phyloP scores from a whole-genome alignment of 2,329 filamentous ascomycete species.

The Tolypocladium nubicola region DNA sequence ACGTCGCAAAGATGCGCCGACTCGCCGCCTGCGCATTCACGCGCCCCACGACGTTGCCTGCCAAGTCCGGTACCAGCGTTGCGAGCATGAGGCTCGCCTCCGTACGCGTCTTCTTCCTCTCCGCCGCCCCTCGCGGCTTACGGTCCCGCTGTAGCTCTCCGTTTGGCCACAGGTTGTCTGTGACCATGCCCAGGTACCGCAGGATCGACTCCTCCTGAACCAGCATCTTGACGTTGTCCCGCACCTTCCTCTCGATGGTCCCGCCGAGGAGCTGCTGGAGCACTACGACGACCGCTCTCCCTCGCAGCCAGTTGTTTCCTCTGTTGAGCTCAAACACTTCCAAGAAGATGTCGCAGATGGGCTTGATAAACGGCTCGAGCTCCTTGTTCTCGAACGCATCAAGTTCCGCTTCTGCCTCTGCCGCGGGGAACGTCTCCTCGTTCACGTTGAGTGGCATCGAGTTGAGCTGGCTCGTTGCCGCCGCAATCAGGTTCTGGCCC shows the following conservation, averaged over 20 bases:
- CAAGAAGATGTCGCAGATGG: constrained; percentile 94
- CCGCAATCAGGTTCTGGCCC: constrained; percentile 81
- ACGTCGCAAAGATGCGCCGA: constrained; percentile 74
- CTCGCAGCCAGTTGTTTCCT: constrained; percentile 94
- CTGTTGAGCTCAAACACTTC: constrained; percentile 91
- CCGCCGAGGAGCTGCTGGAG: constrained; percentile 91
- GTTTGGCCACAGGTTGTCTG: constrained; percentile 73
- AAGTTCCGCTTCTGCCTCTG: constrained; percentile 87
- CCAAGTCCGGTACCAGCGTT: constrained; percentile 82
- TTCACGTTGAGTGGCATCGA: constrained; percentile 40
- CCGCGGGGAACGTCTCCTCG: constrained; percentile 41
- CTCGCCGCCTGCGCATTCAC: constrained; percentile 87
- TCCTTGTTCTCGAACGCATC: constrained; percentile 87
- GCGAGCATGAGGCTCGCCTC: constrained; percentile 86
- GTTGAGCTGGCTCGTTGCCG: constrained; percentile 55
- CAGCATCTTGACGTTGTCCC: constrained; percentile 67
- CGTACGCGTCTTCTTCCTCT: constrained; percentile 70
- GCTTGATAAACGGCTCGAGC: constrained; percentile 91
- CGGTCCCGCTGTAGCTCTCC: constrained; percentile 42
- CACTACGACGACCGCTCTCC: constrained; percentile 89
- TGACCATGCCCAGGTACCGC: constrained; percentile 63
- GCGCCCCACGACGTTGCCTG: constrained; percentile 84
- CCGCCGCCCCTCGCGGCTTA: constrained; percentile 50
- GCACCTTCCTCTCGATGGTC: constrained; percentile 90
- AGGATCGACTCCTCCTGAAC: constrained; percentile 70